Evolutionary conservation across 441 rosid genomes (phyloP).

Genomic region (Gossypium aridum): DNA sequence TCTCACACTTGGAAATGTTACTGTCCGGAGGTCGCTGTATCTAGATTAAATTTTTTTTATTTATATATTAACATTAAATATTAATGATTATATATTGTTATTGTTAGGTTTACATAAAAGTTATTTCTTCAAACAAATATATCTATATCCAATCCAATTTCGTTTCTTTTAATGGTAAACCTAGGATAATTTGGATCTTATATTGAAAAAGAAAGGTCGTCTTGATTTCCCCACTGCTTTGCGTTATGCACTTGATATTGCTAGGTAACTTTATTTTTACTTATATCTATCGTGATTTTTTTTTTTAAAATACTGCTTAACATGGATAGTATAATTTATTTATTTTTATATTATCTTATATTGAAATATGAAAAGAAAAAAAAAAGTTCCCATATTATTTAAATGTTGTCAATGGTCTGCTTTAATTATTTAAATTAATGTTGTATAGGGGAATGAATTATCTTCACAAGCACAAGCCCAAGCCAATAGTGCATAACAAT

Average conservation of each 20-base stretch:
- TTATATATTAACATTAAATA: background rate
- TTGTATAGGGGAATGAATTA: conserved; percentile 58
- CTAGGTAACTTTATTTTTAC: conserved; percentile 24
- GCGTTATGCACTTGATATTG: conserved; percentile 55
- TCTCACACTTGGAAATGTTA: no score
- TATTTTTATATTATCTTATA: no score
- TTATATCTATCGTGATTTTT: background rate
- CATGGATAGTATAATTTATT: no score
- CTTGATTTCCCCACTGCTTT: conserved; percentile 45
- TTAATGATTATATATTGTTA: background rate
- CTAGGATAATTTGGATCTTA: conserved; percentile 42
- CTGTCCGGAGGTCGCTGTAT: fast-evolving
- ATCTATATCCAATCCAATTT: background rate
- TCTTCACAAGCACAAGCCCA: conserved; percentile 56
- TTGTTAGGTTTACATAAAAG: background rate
- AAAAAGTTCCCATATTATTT: no score
- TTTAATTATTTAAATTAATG: background rate
- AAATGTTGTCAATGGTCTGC: background rate
- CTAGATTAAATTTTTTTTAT: no score
- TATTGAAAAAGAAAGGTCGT: conserved; percentile 26
- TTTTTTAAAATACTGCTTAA: no score
- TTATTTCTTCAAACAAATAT: background rate
- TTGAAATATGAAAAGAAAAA: no score
- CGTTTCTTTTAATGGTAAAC: background rate
- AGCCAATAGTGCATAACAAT: conserved; percentile 57